A percentile compares a stretch with the other conserved stretches of the same genome.
Conservation (phyloP, 2,329 filamentous ascomycete species). For the Colletotrichum karsti region DNA sequence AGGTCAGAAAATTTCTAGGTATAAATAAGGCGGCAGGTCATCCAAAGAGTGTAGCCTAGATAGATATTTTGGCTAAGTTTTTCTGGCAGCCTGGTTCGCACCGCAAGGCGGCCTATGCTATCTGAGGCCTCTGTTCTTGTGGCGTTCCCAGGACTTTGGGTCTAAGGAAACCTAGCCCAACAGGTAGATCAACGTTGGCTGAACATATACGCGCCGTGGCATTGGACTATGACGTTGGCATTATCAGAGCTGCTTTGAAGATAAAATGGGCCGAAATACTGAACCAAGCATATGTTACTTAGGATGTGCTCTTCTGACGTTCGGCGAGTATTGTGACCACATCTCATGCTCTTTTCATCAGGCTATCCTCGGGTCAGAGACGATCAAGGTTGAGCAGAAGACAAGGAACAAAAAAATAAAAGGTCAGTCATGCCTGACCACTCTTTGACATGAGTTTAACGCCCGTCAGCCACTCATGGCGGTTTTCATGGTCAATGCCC, state of each 20-base stretch:
- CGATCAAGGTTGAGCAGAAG: no score
- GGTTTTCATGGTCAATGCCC: not conserved
- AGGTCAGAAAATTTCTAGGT: not conserved
- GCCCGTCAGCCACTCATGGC: not conserved
- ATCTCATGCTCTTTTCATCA: no score
- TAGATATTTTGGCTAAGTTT: not conserved
- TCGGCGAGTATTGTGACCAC: no score
- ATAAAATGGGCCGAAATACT: no score
- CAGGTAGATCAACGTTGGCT: no score
- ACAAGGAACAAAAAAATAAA: not conserved
- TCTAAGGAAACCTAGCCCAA: no score
- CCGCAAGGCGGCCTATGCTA: not conserved
- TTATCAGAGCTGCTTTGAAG: no score
- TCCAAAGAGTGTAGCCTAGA: not conserved
- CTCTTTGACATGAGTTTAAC: not conserved
- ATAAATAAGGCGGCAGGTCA: not conserved
- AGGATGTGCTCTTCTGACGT: no score
- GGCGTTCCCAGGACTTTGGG: not conserved
- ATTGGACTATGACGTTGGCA: no score
- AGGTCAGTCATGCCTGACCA: not conserved
- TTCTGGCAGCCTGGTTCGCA: not conserved
- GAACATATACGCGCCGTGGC: no score
- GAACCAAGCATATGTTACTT: no score
- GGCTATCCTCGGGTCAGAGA: no score
- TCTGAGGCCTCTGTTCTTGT: not conserved